phyloP scores from a whole-genome alignment of 805 yeast genomes.

The Zygosaccharomyces gambellarensis region DNA sequence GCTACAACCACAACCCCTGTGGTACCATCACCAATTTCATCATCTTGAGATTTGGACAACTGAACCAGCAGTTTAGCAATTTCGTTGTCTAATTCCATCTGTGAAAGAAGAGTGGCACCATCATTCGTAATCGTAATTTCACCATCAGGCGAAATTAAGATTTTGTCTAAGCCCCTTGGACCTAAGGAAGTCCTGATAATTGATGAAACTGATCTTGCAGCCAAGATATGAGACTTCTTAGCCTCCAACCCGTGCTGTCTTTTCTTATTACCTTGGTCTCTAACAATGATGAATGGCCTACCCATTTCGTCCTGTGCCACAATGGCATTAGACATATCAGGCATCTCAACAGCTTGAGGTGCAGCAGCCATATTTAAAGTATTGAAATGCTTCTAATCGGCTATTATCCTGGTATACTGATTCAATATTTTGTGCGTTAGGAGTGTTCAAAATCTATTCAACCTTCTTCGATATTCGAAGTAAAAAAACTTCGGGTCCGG shows the following conservation, averaged over 20 bases:
- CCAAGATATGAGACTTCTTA: constrained; percentile 78
- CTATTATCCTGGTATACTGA: background rate
- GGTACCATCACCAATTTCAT: constrained; percentile 98
- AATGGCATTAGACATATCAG: constrained; percentile 96
- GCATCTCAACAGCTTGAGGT: constrained; percentile 46
- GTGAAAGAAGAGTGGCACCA: constrained; percentile 94
- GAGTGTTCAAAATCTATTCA: background rate
- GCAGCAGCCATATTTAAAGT: constrained; percentile 28
- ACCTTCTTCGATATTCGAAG: background rate
- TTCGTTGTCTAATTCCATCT: constrained; percentile 94
- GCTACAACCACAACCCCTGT: constrained; percentile 98
- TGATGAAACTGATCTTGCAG: constrained; percentile 91
- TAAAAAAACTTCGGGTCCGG: constrained; percentile 1
- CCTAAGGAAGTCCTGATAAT: constrained; percentile 91
- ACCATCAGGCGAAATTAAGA: constrained; percentile 91
- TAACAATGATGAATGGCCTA: constrained; percentile 94
- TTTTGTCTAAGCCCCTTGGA: constrained; percentile 97
- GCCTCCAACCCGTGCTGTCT: constrained; percentile 79
- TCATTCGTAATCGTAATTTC: constrained; percentile 97
- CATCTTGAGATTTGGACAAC: constrained; percentile 91
- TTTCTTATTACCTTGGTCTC: constrained; percentile 66
- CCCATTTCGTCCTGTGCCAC: constrained; percentile 99
- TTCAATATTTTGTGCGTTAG: background rate
- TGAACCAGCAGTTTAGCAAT: constrained; percentile 94
- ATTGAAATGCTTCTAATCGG: constrained; percentile 1